Evolutionary conservation across 2,329 filamentous ascomycete species (phyloP).

Genomic region (Herpotrichia juniperi): DNA sequence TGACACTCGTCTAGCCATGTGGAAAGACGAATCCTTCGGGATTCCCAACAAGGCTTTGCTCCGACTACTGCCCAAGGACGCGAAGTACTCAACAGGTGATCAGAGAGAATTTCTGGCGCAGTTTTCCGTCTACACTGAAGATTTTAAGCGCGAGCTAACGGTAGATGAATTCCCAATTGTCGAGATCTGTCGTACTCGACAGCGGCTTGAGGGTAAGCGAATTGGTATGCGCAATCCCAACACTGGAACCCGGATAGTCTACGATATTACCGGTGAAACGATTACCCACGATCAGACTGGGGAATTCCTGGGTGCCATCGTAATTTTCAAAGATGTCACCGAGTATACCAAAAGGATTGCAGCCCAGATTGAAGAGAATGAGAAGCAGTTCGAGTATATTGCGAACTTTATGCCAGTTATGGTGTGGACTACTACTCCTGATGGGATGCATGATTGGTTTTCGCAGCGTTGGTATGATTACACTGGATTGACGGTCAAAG

Average conservation of each 20-base stretch:
- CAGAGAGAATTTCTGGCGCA: conserved; percentile 61
- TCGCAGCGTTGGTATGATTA: conserved; percentile 81
- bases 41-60: conserved; percentile 72
- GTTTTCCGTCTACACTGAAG: conserved; percentile 69
- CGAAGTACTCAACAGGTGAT: conserved; percentile 39
- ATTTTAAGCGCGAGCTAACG: conserved; percentile 66
- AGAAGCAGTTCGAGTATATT: conserved; percentile 75
- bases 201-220: conserved; percentile 63
- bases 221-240: conserved; percentile 65
- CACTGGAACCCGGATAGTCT: conserved; percentile 61
- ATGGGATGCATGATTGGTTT: conserved; percentile 74
- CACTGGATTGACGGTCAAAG: conserved; percentile 67
- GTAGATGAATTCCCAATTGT: conserved; percentile 71
- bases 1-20: conserved; percentile 61
- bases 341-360: conserved; percentile 71
- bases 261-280: conserved; percentile 70
- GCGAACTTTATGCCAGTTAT: conserved; percentile 66
- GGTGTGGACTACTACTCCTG: conserved; percentile 74
- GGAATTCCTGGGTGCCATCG: conserved; percentile 75
- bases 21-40: conserved; percentile 77
- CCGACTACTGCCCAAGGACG: conserved; percentile 48
- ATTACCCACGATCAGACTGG: conserved; percentile 70
- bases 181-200: conserved; percentile 65
- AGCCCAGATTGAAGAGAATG: conserved; percentile 72
- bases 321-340: conserved; percentile 76